These are phyloP conservation scores for Ascoidea tarda DNA, from an alignment of 805 yeast species.

Conservation along the genomic window DNA sequence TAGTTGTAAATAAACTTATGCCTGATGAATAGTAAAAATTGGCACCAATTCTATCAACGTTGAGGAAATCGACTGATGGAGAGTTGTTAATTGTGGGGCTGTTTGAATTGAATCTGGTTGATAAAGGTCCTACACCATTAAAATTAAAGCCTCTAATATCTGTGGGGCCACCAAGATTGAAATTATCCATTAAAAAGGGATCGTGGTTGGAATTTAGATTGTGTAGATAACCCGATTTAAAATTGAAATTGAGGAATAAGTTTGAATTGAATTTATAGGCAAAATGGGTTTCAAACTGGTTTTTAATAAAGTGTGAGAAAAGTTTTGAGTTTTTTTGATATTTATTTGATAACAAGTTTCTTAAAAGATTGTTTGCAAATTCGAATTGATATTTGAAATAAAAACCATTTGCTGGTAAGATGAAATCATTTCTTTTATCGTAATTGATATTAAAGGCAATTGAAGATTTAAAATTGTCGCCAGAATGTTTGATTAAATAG, in stretches of 20 bases:
- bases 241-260: slow-evolving; percentile 33
- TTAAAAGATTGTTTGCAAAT: slow-evolving; percentile 20
- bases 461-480: slow-evolving; percentile 46
- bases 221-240: slow-evolving; percentile 42
- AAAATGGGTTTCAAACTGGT: slow-evolving; percentile 17
- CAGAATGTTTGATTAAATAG: slow-evolving; percentile 42
- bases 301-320: slow-evolving; percentile 19
- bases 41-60: slow-evolving; percentile 53
- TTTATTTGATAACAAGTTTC: slow-evolving; percentile 18
- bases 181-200: slow-evolving; percentile 59
- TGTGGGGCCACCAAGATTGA: slow-evolving; percentile 70
- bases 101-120: not conserved
- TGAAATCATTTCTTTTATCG: slow-evolving; percentile 27
- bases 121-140: slow-evolving; percentile 55
- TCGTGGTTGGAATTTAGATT: slow-evolving; percentile 17
- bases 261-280: slow-evolving; percentile 16
- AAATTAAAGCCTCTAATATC: slow-evolving; percentile 57
- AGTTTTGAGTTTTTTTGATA: not conserved
- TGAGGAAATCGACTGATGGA: slow-evolving; percentile 4
- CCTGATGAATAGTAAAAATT: slow-evolving; percentile 43
- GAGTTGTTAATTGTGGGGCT: not conserved
- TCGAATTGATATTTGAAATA: slow-evolving; percentile 27
- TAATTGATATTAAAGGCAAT: slow-evolving; percentile 25
- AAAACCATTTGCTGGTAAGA: slow-evolving; percentile 32
- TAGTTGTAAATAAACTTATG: slow-evolving; percentile 37